phyloP scores from a whole-genome alignment of 257 asterid genomes.

The Anisodus tanguticus region DNA sequence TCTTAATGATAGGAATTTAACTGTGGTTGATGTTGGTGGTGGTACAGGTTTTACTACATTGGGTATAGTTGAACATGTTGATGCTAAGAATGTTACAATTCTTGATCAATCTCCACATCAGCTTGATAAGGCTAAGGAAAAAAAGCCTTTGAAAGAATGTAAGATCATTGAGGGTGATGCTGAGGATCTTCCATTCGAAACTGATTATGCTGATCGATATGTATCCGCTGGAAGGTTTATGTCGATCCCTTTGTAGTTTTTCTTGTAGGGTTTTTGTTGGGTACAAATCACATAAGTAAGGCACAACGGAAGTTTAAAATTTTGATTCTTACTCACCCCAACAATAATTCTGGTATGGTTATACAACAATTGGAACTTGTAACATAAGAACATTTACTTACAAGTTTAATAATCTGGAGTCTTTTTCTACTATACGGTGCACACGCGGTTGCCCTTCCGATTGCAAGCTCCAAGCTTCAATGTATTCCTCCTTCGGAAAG shows the following conservation, averaged over 20 bases:
- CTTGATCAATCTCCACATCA: constrained; percentile 99
- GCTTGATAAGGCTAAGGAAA: constrained; percentile 88
- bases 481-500: no score
- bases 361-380: no score
- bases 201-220: constrained; percentile 81
- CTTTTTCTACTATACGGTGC: no score
- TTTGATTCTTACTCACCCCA: no score
- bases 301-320: no score
- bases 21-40: constrained; percentile 94
- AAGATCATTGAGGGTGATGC: constrained; percentile 92
- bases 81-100: constrained; percentile 95
- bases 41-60: constrained; percentile 94
- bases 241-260: not conserved
- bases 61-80: constrained; percentile 85
- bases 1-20: constrained; percentile 53
- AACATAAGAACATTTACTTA: no score
- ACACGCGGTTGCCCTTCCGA: no score
- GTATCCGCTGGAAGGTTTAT: constrained; percentile 92
- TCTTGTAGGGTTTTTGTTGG: not conserved
- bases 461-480: no score
- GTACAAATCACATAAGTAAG: no score
- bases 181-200: constrained; percentile 85
- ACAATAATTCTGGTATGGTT: no score
- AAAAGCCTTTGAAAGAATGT: constrained; percentile 89
- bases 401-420: no score